A percentile compares a stretch with the other conserved stretches of the same genome.
Conservation (phyloP, 1,284 basidiomycete genomes). For the Leccinum pallidistipes region DNA sequence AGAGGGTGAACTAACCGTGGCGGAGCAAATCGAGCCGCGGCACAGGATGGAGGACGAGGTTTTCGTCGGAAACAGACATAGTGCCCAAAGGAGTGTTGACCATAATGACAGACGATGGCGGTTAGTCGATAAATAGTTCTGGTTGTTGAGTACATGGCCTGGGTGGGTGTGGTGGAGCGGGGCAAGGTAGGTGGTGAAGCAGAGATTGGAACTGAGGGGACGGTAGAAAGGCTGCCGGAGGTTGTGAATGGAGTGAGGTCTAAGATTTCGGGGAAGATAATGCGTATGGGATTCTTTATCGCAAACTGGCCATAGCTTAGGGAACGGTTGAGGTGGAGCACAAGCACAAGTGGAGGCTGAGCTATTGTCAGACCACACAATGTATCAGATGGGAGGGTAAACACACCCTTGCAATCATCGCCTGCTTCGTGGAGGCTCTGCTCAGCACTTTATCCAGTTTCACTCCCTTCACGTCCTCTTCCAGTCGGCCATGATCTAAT, state of each 20-base stretch:
- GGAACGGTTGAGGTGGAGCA: conserved; percentile 86
- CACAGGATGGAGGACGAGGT: conserved; percentile 48
- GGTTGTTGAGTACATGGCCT: conserved; percentile 47
- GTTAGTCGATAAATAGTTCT: conserved; percentile 77
- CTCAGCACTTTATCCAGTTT: conserved; percentile 74
- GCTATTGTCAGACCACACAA: conserved; percentile 17
- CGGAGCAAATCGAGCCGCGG: conserved; percentile 40
- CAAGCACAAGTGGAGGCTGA: conserved; percentile 80
- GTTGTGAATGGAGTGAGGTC: conserved; percentile 85
- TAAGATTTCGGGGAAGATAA: conserved; percentile 83
- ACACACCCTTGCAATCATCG: conserved; percentile 79
- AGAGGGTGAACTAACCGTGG: conserved; percentile 51
- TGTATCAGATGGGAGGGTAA: conserved; percentile 3
- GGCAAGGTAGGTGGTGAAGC: conserved; percentile 48
- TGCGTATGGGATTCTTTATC: conserved; percentile 76
- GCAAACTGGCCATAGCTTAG: conserved; percentile 75
- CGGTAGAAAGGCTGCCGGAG: conserved; percentile 68
- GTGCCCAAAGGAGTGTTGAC: conserved; percentile 87
- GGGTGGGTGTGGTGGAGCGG: conserved; percentile 54
- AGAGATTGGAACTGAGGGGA: conserved; percentile 67
- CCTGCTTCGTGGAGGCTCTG: conserved; percentile 79
- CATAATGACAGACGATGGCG: conserved; percentile 87
- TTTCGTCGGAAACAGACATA: conserved; percentile 88
- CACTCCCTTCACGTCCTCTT: conserved; percentile 76
- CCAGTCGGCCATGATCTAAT: conserved; percentile 73